These are phyloP conservation scores for Pyrenophora seminiperda DNA, from an alignment of 2,329 filamentous ascomycete species.

Conservation along the genomic window DNA sequence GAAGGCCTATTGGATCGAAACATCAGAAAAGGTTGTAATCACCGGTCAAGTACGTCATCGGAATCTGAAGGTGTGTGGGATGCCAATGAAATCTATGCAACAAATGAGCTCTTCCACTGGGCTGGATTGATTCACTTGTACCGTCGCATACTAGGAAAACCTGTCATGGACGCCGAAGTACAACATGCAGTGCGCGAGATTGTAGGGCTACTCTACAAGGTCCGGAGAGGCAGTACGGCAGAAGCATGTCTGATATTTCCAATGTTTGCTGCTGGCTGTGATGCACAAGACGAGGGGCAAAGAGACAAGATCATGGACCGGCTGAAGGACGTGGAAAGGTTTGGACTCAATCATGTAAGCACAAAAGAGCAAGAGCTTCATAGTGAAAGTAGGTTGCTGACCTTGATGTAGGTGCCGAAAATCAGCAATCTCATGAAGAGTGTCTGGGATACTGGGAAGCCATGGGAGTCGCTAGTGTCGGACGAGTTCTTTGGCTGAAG, in stretches of 20 bases:
- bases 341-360: constrained; percentile 75
- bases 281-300: constrained; percentile 63
- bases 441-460: constrained; percentile 69
- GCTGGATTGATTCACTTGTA: constrained; percentile 77
- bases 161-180: constrained; percentile 63
- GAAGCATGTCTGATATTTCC: constrained; percentile 79
- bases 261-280: constrained; percentile 82
- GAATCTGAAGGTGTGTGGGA: constrained; percentile 59
- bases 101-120: constrained; percentile 80
- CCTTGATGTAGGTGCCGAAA: constrained; percentile 56
- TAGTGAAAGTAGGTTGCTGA: background rate
- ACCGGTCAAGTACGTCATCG: constrained; percentile 42
- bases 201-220: constrained; percentile 63
- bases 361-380: background rate
- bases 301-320: constrained; percentile 67
- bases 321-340: constrained; percentile 69
- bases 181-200: constrained; percentile 68
- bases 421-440: constrained; percentile 69
- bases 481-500: constrained; percentile 68
- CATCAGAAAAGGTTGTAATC: constrained; percentile 51
- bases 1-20: constrained; percentile 53
- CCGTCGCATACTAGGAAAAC: constrained; percentile 70
- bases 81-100: constrained; percentile 68
- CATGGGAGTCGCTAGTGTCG: constrained; percentile 70
- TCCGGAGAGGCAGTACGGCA: constrained; percentile 69